phyloP scores from a whole-genome alignment of 1,284 basidiomycete genomes.

The Rhodotorula sp. region DNA sequence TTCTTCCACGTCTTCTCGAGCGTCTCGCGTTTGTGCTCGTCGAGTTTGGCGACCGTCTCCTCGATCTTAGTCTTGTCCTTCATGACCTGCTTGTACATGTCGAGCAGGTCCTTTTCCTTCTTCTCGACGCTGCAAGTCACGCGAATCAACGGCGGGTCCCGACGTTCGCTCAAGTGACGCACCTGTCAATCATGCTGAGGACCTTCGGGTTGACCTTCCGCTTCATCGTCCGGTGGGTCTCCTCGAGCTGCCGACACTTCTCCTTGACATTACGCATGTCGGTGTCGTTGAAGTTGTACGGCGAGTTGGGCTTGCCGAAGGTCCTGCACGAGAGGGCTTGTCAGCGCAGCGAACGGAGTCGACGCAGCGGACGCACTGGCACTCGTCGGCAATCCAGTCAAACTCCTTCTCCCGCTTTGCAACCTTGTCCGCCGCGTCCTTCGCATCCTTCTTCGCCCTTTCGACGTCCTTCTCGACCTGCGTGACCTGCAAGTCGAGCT shows the following conservation, averaged over 20 bases:
- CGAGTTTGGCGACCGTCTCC: slow-evolving; percentile 87
- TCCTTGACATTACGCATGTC: slow-evolving; percentile 66
- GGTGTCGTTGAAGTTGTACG: slow-evolving; percentile 77
- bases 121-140: slow-evolving; percentile 75
- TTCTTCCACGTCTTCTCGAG: slow-evolving; percentile 93
- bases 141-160: neutral
- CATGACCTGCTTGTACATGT: slow-evolving; percentile 84
- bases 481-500: slow-evolving; percentile 70
- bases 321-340: slow-evolving; percentile 46
- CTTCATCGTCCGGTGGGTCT: slow-evolving; percentile 80
- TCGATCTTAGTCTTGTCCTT: slow-evolving; percentile 97
- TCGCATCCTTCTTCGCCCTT: slow-evolving; percentile 54
- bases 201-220: slow-evolving; percentile 96
- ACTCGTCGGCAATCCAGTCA: slow-evolving; percentile 85
- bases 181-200: slow-evolving; percentile 94
- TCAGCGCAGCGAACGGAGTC: neutral
- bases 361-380: slow-evolving; percentile 60
- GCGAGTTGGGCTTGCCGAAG: slow-evolving; percentile 78
- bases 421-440: slow-evolving; percentile 45
- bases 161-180: slow-evolving; percentile 42
- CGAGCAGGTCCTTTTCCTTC: slow-evolving; percentile 79
- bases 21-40: slow-evolving; percentile 90
- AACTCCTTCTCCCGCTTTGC: slow-evolving; percentile 70
- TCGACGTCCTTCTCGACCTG: slow-evolving; percentile 59
- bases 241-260: slow-evolving; percentile 73